A percentile compares a stretch with the other conserved stretches of the same genome.
These are phyloP conservation scores for Suillus decipiens DNA, from an alignment of 768 basidiomycete species.

Conservation along the genomic window DNA sequence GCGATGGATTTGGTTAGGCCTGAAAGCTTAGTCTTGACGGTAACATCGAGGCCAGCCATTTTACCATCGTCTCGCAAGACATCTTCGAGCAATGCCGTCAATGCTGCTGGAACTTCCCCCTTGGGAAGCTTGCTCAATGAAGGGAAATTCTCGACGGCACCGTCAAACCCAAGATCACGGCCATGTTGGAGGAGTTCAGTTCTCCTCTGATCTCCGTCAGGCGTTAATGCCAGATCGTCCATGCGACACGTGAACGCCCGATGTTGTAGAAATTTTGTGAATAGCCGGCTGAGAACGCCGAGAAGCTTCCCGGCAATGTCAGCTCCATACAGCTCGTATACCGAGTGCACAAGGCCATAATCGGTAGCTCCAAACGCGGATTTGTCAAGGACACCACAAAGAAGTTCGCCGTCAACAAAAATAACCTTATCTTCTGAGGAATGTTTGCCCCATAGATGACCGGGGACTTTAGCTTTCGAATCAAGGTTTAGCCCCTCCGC, in stretches of 20 bases:
- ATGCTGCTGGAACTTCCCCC: slow-evolving; percentile 54
- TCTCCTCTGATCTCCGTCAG: slow-evolving; percentile 73
- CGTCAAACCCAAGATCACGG: slow-evolving; percentile 75
- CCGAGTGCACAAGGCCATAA: slow-evolving; percentile 95
- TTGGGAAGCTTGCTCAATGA: slow-evolving; percentile 56
- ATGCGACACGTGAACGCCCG: slow-evolving; percentile 98
- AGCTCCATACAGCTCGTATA: slow-evolving; percentile 93
- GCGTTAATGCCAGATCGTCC: slow-evolving; percentile 93
- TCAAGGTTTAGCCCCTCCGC: slow-evolving; percentile 82
- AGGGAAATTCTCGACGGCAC: slow-evolving; percentile 89
- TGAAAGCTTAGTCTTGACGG: slow-evolving; percentile 82
- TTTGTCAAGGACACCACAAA: slow-evolving; percentile 95
- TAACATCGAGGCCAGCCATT: slow-evolving; percentile 95
- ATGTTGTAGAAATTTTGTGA: slow-evolving; percentile 96
- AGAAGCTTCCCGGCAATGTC: slow-evolving; percentile 88
- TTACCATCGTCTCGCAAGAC: slow-evolving; percentile 94
- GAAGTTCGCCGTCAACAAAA: slow-evolving; percentile 90
- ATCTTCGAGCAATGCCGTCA: slow-evolving; percentile 79
- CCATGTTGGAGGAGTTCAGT: slow-evolving; percentile 66
- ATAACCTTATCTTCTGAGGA: slow-evolving; percentile 83
- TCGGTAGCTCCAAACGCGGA: slow-evolving; percentile 96
- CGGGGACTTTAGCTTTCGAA: slow-evolving; percentile 88
- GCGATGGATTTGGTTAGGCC: slow-evolving; percentile 90
- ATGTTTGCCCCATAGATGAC: slow-evolving; percentile 79
- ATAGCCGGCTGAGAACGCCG: slow-evolving; percentile 88